Percentiles rank a stretch among this genome's conserved stretches.
Conservation (phyloP, 495 filamentous ascomycete species). For the Penicillium lagena region DNA sequence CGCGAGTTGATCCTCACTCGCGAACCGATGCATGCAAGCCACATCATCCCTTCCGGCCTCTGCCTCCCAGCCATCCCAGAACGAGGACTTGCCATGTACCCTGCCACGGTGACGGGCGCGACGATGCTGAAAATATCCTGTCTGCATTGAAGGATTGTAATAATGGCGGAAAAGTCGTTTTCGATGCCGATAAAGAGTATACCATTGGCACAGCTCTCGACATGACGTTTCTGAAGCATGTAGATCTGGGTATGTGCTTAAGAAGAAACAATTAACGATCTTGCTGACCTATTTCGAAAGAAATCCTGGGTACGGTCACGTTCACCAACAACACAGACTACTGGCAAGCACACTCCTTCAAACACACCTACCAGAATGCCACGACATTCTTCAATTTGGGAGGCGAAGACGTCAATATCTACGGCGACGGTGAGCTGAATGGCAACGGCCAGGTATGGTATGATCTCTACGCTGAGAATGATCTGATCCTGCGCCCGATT, state of each 20-base stretch:
- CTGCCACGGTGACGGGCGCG: conserved; percentile 36
- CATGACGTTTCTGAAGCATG: conserved; percentile 54
- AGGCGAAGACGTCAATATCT: conserved; percentile 62
- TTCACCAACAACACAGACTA: conserved; percentile 63
- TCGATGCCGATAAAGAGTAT: conserved; percentile 48
- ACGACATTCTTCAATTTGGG: conserved; percentile 66
- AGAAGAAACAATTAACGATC: background rate
- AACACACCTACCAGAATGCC: conserved; percentile 56
- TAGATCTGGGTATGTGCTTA: conserved; percentile 46
- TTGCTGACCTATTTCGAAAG: conserved; percentile 8
- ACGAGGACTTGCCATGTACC: conserved; percentile 30
- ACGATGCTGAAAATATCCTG: conserved; percentile 55
- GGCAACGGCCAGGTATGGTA: conserved; percentile 70
- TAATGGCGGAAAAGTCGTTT: conserved; percentile 60
- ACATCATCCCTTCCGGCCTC: conserved; percentile 26
- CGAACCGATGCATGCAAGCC: conserved; percentile 25
- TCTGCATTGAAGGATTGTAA: conserved; percentile 56
- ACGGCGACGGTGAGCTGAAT: conserved; percentile 55
- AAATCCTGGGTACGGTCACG: conserved; percentile 48
- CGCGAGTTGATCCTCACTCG: conserved; percentile 4
- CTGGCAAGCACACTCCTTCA: conserved; percentile 58
- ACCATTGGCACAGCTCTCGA: conserved; percentile 60
- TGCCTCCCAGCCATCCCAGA: conserved; percentile 23
- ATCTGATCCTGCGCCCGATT: conserved; percentile 53
- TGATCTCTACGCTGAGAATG: conserved; percentile 50